Percentiles rank a stretch among this genome's conserved stretches.
These are phyloP conservation scores for Kuraishia molischiana DNA, from an alignment of 805 yeast genomes.

Conservation along the genomic window DNA sequence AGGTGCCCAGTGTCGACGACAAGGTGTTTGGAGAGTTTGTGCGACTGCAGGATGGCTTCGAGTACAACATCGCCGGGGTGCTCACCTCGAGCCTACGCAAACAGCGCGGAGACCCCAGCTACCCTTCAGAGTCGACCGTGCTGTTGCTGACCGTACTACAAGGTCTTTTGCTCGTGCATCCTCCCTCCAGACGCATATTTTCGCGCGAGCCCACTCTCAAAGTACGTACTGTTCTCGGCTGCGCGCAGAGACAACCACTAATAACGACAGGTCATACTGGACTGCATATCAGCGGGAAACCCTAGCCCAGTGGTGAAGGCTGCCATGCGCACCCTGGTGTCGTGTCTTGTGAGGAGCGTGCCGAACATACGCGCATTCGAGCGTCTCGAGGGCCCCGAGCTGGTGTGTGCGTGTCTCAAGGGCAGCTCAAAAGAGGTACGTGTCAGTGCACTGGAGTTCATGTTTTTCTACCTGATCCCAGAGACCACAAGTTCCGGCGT, in stretches of 20 bases:
- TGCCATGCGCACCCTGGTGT: slow-evolving; percentile 45
- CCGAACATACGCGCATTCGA: slow-evolving; percentile 54
- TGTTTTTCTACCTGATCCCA: slow-evolving; percentile 59
- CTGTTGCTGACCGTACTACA: slow-evolving; percentile 33
- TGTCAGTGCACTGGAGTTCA: slow-evolving; percentile 56
- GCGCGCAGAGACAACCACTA: background rate
- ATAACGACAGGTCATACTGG: slow-evolving; percentile 12
- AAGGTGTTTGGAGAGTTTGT: slow-evolving; percentile 28
- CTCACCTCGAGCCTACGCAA: slow-evolving; percentile 19
- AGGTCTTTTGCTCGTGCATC: slow-evolving; percentile 53
- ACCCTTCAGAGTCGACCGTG: slow-evolving; percentile 9
- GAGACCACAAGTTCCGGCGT: slow-evolving; percentile 25
- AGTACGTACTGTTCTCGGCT: slow-evolving; percentile 7
- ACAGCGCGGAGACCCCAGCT: slow-evolving; percentile 5
- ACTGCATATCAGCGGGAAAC: slow-evolving; percentile 10
- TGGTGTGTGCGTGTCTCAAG: slow-evolving; percentile 36
- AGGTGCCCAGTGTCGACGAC: slow-evolving; percentile 15
- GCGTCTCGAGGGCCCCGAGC: slow-evolving; percentile 40
- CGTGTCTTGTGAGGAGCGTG: slow-evolving; percentile 46
- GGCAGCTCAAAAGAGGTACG: slow-evolving; percentile 41
- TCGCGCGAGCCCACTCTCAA: slow-evolving; percentile 29
- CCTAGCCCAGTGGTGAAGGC: slow-evolving; percentile 21
- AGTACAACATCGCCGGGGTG: slow-evolving; percentile 35
- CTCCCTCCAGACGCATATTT: slow-evolving; percentile 41
- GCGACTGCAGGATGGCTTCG: slow-evolving; percentile 40